Evolutionary conservation across 2,329 filamentous ascomycete genomes (phyloP).

Genomic region (Rhytidhysteron rufulum): DNA sequence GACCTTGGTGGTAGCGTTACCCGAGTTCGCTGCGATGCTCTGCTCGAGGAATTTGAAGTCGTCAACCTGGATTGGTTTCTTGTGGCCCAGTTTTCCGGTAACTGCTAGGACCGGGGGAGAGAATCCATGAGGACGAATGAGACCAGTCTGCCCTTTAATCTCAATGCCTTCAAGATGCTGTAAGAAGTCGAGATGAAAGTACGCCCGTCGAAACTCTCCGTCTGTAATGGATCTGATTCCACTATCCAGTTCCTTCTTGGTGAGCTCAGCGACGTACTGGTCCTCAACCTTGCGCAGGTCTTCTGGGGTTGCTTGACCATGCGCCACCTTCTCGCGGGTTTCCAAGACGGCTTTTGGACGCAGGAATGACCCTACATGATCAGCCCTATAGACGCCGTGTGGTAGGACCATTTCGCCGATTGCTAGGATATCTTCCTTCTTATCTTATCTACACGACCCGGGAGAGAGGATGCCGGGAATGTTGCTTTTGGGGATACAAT

Average conservation of each 20-base stretch:
- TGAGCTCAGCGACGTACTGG: conserved; percentile 47
- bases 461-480: not conserved
- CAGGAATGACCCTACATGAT: conserved; percentile 56
- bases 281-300: conserved; percentile 52
- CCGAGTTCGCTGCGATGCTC: conserved; percentile 39
- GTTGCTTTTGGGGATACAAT: not conserved
- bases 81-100: conserved; percentile 51
- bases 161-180: conserved; percentile 53
- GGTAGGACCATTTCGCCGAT: conserved; percentile 37
- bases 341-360: conserved; percentile 49
- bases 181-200: conserved; percentile 58
- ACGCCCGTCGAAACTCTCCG: conserved; percentile 55
- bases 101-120: conserved; percentile 54
- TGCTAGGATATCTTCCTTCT: too few relatives aligned
- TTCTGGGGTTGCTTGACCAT: conserved; percentile 38
- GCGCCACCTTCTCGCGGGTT: conserved; percentile 46
- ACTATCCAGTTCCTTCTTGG: conserved; percentile 46
- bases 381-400: conserved; percentile 42
- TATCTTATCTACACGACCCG: not conserved
- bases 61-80: conserved; percentile 52
- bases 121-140: conserved; percentile 41
- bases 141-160: conserved; percentile 47
- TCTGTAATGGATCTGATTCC: conserved; percentile 53
- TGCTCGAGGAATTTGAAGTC: conserved; percentile 54
- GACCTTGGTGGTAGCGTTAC: conserved; percentile 48